These are phyloP conservation scores for Nicotiana knightiana DNA, from an alignment of 257 asterid species.

Conservation along the genomic window DNA sequence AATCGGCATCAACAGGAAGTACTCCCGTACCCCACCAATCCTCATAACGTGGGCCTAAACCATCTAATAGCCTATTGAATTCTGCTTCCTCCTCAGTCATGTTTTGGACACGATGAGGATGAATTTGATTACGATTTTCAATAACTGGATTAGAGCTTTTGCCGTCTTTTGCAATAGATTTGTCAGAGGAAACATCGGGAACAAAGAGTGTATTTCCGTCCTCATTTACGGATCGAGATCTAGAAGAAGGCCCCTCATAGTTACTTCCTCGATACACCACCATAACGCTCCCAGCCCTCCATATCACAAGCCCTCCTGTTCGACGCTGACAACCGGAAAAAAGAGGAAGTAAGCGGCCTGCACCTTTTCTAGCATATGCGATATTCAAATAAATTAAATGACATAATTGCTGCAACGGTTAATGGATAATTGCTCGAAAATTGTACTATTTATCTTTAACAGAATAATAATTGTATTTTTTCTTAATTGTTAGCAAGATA, in stretches of 20 bases:
- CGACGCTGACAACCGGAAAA: constrained; percentile 62
- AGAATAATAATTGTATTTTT: not conserved
- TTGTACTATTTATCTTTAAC: not conserved
- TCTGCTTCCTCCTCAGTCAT: constrained; percentile 73
- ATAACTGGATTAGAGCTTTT: constrained; percentile 26
- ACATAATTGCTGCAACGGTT: not conserved
- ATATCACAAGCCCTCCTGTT: constrained; percentile 81
- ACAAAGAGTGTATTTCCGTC: constrained; percentile 59
- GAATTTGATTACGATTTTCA: constrained; percentile 35
- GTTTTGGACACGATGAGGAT: constrained; percentile 27
- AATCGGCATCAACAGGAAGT: constrained; percentile 97
- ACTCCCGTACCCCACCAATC: constrained; percentile 99
- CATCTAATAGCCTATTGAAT: constrained; percentile 60
- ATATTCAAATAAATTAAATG: not conserved
- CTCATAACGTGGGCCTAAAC: constrained; percentile 93
- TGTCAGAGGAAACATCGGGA: constrained; percentile 56
- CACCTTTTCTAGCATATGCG: not conserved
- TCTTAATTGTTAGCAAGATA: not conserved
- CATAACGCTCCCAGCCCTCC: constrained; percentile 99
- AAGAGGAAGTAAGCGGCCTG: not conserved
- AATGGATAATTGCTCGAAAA: not conserved
- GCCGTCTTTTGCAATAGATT: constrained; percentile 20
- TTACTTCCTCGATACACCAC: constrained; percentile 85
- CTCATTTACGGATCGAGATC: constrained; percentile 34
- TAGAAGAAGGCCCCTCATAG: constrained; percentile 73